phyloP scores from a whole-genome alignment of 352 stramenopile species.

The Plasmopara viticola region DNA sequence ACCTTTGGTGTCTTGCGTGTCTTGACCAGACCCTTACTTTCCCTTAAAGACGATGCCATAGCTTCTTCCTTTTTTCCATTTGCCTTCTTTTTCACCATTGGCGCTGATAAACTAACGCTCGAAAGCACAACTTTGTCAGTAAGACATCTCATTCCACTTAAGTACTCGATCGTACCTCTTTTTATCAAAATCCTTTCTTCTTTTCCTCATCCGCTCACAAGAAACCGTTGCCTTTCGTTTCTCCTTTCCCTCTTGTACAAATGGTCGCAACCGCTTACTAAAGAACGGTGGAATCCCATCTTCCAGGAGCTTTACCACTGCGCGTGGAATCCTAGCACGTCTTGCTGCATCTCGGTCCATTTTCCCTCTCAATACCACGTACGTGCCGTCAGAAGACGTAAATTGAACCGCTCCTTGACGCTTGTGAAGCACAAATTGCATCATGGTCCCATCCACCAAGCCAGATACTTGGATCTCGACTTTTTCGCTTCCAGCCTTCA shows the following conservation, averaged over 20 bases:
- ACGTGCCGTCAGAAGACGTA: slow-evolving; percentile 30
- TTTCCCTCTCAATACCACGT: slow-evolving; percentile 34
- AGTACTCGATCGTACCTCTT: slow-evolving; percentile 5
- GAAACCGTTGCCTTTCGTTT: slow-evolving; percentile 3
- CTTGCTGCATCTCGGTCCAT: slow-evolving; percentile 34
- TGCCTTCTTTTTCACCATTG: slow-evolving; percentile 4
- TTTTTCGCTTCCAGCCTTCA: slow-evolving; percentile 2
- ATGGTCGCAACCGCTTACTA: slow-evolving; percentile 22
- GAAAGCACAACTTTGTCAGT: slow-evolving; percentile 4
- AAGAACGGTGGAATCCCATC: slow-evolving; percentile 53
- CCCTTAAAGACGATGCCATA: not conserved
- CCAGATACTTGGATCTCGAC: slow-evolving; percentile 36
- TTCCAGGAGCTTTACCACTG: slow-evolving; percentile 41
- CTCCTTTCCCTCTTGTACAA: slow-evolving; percentile 3
- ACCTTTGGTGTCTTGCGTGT: slow-evolving; percentile 17
- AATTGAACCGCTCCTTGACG: slow-evolving; percentile 40
- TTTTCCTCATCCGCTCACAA: slow-evolving; percentile 10
- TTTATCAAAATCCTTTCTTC: slow-evolving; percentile 2
- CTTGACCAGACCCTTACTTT: slow-evolving; percentile 9
- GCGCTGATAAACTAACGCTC: slow-evolving; percentile 5
- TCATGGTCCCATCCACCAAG: slow-evolving; percentile 15
- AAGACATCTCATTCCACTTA: not conserved
- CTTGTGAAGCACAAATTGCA: slow-evolving; percentile 33
- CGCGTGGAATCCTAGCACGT: slow-evolving; percentile 26
- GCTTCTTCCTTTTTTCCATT: slow-evolving; percentile 5